phyloP scores from a whole-genome alignment of 139 green algal genomes.

The Monoraphidium neglectum region DNA sequence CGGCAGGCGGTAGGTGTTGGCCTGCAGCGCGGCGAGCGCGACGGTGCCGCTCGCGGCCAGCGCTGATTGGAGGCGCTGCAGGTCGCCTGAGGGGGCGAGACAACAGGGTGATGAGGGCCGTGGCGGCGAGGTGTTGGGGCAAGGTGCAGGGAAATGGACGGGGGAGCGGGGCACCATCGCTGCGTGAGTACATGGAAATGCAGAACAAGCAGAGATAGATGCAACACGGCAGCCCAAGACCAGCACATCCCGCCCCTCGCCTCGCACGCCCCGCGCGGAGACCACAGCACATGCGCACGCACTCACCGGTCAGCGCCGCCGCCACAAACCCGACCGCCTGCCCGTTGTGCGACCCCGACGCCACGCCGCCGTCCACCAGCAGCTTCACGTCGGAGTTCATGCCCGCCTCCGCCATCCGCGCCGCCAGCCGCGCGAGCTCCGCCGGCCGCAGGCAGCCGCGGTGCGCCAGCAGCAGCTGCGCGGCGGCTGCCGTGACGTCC shows the following conservation, averaged over 20 bases:
- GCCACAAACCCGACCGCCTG: conserved; percentile 28
- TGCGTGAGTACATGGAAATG: too few relatives aligned
- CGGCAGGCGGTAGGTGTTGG: conserved; percentile 32
- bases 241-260: too few relatives aligned
- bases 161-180: too few relatives aligned
- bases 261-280: background rate
- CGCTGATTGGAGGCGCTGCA: conserved; percentile 26
- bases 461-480: conserved; percentile 31
- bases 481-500: conserved; percentile 16
- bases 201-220: too few relatives aligned
- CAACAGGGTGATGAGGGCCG: too few relatives aligned
- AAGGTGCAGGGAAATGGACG: too few relatives aligned
- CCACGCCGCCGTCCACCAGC: conserved; percentile 18
- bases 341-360: conserved; percentile 13
- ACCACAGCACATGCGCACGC: background rate
- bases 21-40: conserved; percentile 33
- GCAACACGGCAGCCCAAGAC: too few relatives aligned
- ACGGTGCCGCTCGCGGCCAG: conserved; percentile 19
- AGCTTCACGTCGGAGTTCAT: conserved; percentile 14
- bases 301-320: conserved; percentile 25
- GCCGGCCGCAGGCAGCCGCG: conserved; percentile 7
- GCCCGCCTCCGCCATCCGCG: conserved; percentile 26
- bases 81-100: conserved; percentile 24
- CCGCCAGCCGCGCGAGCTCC: conserved; percentile 31
- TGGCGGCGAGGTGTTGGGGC: too few relatives aligned